Evolutionary conservation across 2,329 filamentous ascomycete genomes (phyloP).

Genomic region (Davidsoniella neocaledoniae): DNA sequence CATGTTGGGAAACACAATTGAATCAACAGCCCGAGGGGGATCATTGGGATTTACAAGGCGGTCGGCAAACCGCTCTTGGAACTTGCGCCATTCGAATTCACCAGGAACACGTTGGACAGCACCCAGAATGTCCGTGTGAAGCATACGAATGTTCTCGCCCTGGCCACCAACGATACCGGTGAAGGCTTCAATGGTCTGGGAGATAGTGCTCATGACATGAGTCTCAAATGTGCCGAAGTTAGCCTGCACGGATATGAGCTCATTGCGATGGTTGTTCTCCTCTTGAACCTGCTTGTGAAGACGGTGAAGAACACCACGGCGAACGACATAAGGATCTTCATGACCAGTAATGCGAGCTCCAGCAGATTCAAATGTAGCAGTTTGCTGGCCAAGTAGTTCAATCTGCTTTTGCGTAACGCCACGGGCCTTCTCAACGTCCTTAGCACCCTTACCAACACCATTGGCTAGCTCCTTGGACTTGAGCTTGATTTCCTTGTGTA

Average conservation of each 20-base stretch:
- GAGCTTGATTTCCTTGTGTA: slow-evolving; percentile 93
- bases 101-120: slow-evolving; percentile 60
- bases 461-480: slow-evolving; percentile 78
- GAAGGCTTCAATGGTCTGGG: slow-evolving; percentile 70
- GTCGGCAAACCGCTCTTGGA: slow-evolving; percentile 52
- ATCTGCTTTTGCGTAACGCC: slow-evolving; percentile 85
- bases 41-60: slow-evolving; percentile 64
- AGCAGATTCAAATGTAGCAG: slow-evolving; percentile 61
- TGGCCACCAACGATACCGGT: slow-evolving; percentile 65
- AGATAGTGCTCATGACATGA: slow-evolving; percentile 67
- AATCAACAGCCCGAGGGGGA: slow-evolving; percentile 54
- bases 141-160: slow-evolving; percentile 60
- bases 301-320: slow-evolving; percentile 65
- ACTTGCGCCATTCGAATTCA: slow-evolving; percentile 86
- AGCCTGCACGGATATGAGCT: slow-evolving; percentile 79
- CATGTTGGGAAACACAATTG: slow-evolving; percentile 77
- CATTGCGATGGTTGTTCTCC: slow-evolving; percentile 91
- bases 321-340: slow-evolving; percentile 79
- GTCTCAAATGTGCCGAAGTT: slow-evolving; percentile 77
- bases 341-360: slow-evolving; percentile 52
- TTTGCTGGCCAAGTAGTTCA: slow-evolving; percentile 75
- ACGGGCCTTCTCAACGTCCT: slow-evolving; percentile 82
- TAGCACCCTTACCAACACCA: slow-evolving; percentile 69
- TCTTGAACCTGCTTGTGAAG: slow-evolving; percentile 82
- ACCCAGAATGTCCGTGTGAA: slow-evolving; percentile 71